Evolutionary conservation across 1,284 basidiomycete genomes (phyloP).

Genomic region (Ceratobasidium sp.): DNA sequence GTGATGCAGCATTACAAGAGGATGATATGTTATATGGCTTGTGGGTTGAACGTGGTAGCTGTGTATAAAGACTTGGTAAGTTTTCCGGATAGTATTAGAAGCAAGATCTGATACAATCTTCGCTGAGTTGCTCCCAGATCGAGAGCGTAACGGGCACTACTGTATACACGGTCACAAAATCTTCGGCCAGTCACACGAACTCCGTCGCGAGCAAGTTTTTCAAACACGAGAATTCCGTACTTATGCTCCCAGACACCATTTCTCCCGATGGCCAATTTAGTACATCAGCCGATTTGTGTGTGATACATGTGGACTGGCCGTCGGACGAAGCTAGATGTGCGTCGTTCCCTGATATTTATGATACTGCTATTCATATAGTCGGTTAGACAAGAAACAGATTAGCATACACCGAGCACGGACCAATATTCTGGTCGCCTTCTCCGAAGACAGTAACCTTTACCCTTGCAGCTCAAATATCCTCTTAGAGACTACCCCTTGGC

Average conservation of each 20-base stretch:
- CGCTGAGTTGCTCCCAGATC: not conserved
- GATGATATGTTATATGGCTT: constrained; percentile 27
- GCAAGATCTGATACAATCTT: not conserved
- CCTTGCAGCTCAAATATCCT: not conserved
- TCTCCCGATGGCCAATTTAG: not conserved
- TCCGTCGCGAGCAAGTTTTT: not conserved
- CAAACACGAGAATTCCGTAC: not conserved
- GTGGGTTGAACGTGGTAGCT: not conserved
- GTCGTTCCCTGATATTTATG: not conserved
- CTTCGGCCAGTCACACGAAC: not conserved
- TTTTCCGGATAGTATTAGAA: not conserved
- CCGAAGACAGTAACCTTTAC: constrained; percentile 8
- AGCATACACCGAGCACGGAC: not conserved
- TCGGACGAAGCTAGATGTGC: not conserved
- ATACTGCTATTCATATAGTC: not conserved
- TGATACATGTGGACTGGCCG: constrained; percentile 33
- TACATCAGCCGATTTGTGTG: not conserved
- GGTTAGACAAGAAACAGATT: constrained; percentile 11
- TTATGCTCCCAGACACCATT: constrained; percentile 19
- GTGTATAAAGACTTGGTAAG: constrained; percentile 17
- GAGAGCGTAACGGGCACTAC: not conserved
- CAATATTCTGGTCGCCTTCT: constrained; percentile 9
- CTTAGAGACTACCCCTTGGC: not conserved
- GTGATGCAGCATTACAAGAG: not conserved
- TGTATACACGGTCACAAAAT: not conserved